These are phyloP conservation scores for Gossypium mustelinum DNA, from an alignment of 345 rosid species.

Conservation along the genomic window DNA sequence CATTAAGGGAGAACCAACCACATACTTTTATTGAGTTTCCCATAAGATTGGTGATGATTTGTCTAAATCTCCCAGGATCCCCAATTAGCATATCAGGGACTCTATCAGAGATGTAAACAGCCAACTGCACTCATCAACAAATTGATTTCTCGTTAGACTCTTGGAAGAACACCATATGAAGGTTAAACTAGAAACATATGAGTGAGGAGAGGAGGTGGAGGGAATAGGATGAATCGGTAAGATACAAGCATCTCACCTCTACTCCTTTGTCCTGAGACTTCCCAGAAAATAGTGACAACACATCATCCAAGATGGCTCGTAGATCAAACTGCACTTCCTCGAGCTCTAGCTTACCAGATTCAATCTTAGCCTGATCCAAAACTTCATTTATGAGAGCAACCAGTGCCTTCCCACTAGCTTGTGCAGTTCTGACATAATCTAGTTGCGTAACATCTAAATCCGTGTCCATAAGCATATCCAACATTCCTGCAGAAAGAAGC, in stretches of 20 bases:
- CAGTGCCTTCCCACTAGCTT: constrained; percentile 88
- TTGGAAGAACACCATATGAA: background rate
- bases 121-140: constrained; percentile 55
- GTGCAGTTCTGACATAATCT: constrained; percentile 88
- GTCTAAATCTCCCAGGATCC: constrained; percentile 91
- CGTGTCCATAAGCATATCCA: constrained; percentile 89
- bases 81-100: constrained; percentile 86
- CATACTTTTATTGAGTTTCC: constrained; percentile 88
- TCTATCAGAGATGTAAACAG: constrained; percentile 76
- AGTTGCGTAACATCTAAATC: constrained; percentile 85
- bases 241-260: constrained; percentile 50
- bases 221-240: background rate
- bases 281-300: constrained; percentile 84
- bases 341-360: constrained; percentile 94
- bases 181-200: background rate
- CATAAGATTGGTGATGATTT: constrained; percentile 90
- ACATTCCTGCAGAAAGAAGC: constrained; percentile 62
- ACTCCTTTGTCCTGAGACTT: constrained; percentile 83
- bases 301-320: constrained; percentile 80
- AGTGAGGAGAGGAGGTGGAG: background rate
- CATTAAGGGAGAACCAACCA: constrained; percentile 10
- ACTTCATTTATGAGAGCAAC: constrained; percentile 91
- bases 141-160: constrained; percentile 4
- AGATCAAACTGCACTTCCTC: constrained; percentile 81
- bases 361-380: constrained; percentile 95